Evolutionary conservation across 495 filamentous ascomycete genomes (phyloP), one percentile per base, ranked within the genome.

Genomic region (Penicillium egyptiacum): DNA sequence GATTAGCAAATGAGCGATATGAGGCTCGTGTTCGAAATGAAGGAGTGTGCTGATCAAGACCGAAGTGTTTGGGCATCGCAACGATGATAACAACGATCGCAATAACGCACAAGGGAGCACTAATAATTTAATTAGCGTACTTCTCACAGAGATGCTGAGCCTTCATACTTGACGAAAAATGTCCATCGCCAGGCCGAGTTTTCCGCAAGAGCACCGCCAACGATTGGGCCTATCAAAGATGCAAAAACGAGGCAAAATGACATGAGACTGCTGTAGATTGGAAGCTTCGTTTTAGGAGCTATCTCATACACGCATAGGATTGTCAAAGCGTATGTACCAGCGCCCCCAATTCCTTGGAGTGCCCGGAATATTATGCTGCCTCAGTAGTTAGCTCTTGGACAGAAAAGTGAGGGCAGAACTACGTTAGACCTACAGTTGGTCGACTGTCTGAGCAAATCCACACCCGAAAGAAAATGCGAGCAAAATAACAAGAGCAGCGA

Each of bases 181-280:
- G 83, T 78, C 75, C 83, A 86, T 45, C 80, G 66, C 87, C 86
- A 89, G 3, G 67, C 66, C 6, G 76, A 72, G 11, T 72, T 62
- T 31, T 80, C 73, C 0, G 83, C 77, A 44, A 90, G 82, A 1
- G 75, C 77, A 6, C 87, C 87, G 19, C 87, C 87, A 5, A 88
- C 65, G 4, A 89, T 67, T 1, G 87, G 87, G 1, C 75, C 75
- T 10, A 56, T 56, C 16, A 69, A 54, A 45, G 62, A 61, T 22
- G 74, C 72, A 9, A 81, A 49, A n/a, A 70, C 75, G 44, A 77
- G 75, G 14, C 78, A 74, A 17, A 74, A 65, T 22, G 79, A 76
- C 48, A 81, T 70, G 26, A 82, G 67, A 16, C 64, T 77, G 5
- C 78, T 74, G 53, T 75, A 80, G 6, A 61, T 74, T 4, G 71